phyloP scores from a whole-genome alignment of 208 protist genomes.

The Crithidia acanthocephali region DNA sequence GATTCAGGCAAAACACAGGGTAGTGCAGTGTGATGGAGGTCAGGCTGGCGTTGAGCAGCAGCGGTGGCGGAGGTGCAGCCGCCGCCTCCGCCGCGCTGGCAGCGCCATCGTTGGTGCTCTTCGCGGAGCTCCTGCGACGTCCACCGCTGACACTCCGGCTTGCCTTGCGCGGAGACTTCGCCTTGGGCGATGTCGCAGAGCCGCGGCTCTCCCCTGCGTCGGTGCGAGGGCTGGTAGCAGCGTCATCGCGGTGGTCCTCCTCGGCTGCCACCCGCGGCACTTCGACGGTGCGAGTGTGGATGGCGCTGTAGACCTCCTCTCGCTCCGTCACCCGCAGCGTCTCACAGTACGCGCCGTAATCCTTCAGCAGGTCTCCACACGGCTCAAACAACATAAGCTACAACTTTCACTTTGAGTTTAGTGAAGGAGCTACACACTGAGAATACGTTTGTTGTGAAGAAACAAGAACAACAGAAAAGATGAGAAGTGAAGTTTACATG shows the following conservation, averaged over 20 bases:
- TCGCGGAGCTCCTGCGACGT: slow-evolving; percentile 16
- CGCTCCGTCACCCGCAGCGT: slow-evolving; percentile 78
- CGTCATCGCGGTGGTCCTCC: background rate
- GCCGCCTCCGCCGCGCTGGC: background rate
- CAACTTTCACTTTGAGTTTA: background rate
- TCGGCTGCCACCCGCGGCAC: slow-evolving; percentile 12
- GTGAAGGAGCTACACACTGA: too few species aligned
- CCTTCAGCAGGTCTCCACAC: slow-evolving; percentile 79
- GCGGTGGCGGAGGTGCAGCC: slow-evolving; percentile 2
- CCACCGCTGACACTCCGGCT: slow-evolving; percentile 7
- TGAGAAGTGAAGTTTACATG: too few species aligned
- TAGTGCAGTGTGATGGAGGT: slow-evolving; percentile 77
- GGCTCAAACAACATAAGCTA: slow-evolving; percentile 84
- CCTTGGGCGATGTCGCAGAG: background rate
- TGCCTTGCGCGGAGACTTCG: slow-evolving; percentile 2
- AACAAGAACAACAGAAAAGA: too few species aligned
- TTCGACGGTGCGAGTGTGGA: slow-evolving; percentile 32
- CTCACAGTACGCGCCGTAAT: slow-evolving; percentile 91
- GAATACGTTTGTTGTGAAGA: too few species aligned
- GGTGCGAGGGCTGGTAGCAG: background rate
- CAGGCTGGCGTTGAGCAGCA: slow-evolving; percentile 25
- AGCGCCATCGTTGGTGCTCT: slow-evolving; percentile 3
- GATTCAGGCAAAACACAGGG: slow-evolving; percentile 83
- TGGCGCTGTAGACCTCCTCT: slow-evolving; percentile 79
- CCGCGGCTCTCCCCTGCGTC: background rate